Evolutionary conservation across 1,284 basidiomycete species (phyloP).

Genomic region (Melampsora americana): DNA sequence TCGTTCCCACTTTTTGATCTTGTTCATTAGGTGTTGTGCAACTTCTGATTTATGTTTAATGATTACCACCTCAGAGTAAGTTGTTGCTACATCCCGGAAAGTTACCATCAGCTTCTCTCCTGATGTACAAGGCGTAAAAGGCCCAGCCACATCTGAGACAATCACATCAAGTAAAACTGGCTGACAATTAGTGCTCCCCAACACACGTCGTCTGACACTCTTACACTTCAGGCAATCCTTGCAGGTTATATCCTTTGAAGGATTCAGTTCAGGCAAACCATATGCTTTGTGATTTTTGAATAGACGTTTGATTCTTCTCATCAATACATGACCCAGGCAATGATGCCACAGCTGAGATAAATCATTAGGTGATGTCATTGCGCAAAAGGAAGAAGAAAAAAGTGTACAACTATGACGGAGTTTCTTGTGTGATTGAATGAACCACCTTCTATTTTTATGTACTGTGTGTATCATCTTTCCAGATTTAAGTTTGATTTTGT

Average conservation of each 20-base stretch:
- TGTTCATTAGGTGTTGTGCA: too few species aligned
- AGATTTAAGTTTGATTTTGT: neutral
- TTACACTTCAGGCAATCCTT: constrained; percentile 10
- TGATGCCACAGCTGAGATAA: neutral
- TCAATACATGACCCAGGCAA: neutral
- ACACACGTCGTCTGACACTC: neutral
- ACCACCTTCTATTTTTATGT: neutral
- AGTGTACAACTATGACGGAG: neutral
- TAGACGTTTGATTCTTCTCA: neutral
- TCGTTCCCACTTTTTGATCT: too few species aligned
- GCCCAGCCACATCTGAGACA: constrained; percentile 12
- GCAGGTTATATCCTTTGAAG: neutral
- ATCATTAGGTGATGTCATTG: neutral
- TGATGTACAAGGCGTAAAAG: neutral
- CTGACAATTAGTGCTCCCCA: neutral
- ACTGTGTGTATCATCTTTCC: neutral
- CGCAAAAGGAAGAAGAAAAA: neutral
- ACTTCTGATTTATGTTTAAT: too few species aligned
- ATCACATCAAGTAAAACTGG: neutral
- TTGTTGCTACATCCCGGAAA: constrained; percentile 5
- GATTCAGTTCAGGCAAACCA: neutral
- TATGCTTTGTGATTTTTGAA: neutral
- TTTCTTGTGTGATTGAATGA: neutral
- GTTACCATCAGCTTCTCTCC: neutral
- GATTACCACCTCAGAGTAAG: constrained; percentile 16